phyloP scores from a whole-genome alignment of 495 filamentous ascomycete species.

The Penicillium pancosmium region DNA sequence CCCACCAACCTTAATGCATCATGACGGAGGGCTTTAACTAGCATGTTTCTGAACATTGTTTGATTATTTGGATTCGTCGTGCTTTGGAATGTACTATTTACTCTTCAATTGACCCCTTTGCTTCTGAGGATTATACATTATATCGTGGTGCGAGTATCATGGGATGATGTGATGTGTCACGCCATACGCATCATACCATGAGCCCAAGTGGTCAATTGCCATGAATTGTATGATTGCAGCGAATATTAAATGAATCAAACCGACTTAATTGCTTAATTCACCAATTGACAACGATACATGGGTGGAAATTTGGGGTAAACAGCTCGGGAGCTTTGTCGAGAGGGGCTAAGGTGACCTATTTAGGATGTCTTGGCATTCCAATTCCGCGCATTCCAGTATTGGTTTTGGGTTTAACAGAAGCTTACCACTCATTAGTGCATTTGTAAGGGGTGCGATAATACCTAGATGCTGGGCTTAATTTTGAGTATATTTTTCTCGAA shows the following conservation, averaged over 20 bases:
- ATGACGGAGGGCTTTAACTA: neutral
- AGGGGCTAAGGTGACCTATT: neutral
- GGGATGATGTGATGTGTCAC: neutral
- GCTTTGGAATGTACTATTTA: neutral
- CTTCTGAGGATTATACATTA: neutral
- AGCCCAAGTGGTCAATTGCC: neutral
- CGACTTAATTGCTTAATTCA: neutral
- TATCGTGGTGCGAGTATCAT: neutral
- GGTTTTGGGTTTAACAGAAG: too few species aligned
- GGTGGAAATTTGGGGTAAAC: neutral
- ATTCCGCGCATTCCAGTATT: neutral
- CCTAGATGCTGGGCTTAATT: too few species aligned
- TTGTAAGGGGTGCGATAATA: too few species aligned
- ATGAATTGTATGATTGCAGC: neutral
- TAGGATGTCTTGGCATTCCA: neutral
- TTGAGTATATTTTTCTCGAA: too few species aligned
- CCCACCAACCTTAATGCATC: constrained; percentile 27
- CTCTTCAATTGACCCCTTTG: too few species aligned
- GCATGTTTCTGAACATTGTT: neutral
- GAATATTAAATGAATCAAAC: neutral
- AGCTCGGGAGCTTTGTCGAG: neutral
- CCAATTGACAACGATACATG: neutral
- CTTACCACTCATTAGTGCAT: too few species aligned
- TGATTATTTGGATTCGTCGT: neutral
- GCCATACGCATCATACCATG: constrained; percentile 3